Evolutionary conservation across 2,329 filamentous ascomycete species (phyloP), one percentile per base, ranked within the genome.

Genomic region (Leptographium galeiforme): DNA sequence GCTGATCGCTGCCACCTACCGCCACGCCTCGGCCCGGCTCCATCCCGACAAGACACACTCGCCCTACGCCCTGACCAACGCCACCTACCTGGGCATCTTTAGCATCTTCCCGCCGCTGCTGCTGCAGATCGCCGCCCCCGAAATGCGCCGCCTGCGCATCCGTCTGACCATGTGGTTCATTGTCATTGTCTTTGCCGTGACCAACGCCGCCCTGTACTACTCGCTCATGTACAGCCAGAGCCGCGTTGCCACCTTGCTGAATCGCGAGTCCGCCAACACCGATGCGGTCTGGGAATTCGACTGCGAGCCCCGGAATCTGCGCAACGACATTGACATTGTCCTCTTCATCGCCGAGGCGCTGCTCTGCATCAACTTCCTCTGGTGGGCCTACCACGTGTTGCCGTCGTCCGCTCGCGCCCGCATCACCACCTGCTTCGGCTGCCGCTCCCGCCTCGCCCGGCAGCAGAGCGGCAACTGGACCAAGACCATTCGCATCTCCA

Each of bases 141-240:
- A 55, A 25, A 52, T 56, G 0, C 57, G 60, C 6, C 53, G 58
- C 8, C 34, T 55, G 6, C 55, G 55, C 2, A 57, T 61, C 52
- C 59, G 60, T 2, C 50, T 53, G 12, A 19, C 50, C 11, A 40
- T 63, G 25, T 64, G 63, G 63, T 41, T 57, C 11, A 12, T 60
- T 13, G 50, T 58, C 36, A 50, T 61, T 33, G 33, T 46, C 25
- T 53, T 63, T 6, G 30, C 56, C 6, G 55, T 62, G 12, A 52
- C 50, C 10, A 52, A 58, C 19, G 54, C 58, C 7, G 52, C 51
- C 6, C 51, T 63, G 11, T 63, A 58, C 53, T 57, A 55, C 11
- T 34, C 14, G 25, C 16, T 61, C 1, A 38, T 34, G 4, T 39
- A 36, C 18, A 55, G 19, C 38, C 1, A 12, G 4, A 6, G 1